Conservation (phyloP, 371 early-diverging fungal species). For the Mucor racemosus region DNA sequence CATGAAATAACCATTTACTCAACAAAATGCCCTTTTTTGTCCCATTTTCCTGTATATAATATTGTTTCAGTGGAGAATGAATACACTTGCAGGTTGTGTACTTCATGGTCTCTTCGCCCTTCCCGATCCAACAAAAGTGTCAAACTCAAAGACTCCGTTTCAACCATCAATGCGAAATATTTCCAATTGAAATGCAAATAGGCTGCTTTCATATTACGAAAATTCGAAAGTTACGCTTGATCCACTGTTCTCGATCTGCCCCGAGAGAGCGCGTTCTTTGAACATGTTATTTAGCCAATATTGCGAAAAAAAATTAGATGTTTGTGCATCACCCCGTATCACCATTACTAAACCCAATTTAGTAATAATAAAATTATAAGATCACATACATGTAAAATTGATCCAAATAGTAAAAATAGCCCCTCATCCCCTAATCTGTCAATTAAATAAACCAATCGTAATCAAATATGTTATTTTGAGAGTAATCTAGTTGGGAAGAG, state of each 20-base stretch:
- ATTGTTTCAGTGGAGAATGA: not conserved
- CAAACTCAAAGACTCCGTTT: not conserved
- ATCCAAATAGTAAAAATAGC: not conserved
- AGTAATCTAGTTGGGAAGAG: no score
- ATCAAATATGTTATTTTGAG: no score
- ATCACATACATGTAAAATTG: not conserved
- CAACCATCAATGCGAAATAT: not conserved
- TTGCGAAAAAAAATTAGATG: not conserved
- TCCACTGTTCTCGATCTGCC: not conserved
- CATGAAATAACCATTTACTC: not conserved
- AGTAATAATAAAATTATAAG: not conserved
- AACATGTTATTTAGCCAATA: not conserved
- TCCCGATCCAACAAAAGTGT: slow-evolving; percentile 4
- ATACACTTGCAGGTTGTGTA: not conserved
- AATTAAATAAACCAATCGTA: no score
- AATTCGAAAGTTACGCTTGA: not conserved
- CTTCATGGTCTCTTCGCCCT: not conserved
- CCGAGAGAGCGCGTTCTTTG: not conserved
- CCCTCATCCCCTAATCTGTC: no score
- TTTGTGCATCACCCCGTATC: not conserved
- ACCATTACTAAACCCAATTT: not conserved
- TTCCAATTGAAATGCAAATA: not conserved
- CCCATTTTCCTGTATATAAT: not conserved
- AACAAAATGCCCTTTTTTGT: not conserved
- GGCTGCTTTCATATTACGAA: not conserved